These are phyloP conservation scores for Rutstroemia sp. DNA, from an alignment of 2,329 filamentous ascomycete species.

Conservation along the genomic window DNA sequence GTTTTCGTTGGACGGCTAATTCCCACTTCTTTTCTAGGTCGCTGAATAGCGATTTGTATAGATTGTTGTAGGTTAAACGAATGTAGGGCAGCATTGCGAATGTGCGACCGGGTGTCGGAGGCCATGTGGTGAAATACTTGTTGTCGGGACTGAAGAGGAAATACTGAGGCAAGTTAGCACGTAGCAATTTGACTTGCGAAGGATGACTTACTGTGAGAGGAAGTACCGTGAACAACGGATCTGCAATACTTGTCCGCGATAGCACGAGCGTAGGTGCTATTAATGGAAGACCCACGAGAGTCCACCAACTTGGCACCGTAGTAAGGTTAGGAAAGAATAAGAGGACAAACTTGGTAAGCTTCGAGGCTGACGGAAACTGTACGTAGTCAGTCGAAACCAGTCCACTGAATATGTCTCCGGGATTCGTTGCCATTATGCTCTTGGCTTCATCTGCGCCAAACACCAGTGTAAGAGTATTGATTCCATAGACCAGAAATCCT, in stretches of 20 bases:
- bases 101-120: conserved; percentile 57
- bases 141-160: conserved; percentile 18
- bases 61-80: conserved; percentile 53
- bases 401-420: not conserved
- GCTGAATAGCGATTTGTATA: conserved; percentile 38
- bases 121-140: conserved; percentile 23
- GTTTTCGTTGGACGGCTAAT: conserved; percentile 25
- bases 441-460: conserved; percentile 56
- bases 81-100: conserved; percentile 61
- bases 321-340: conserved; percentile 22
- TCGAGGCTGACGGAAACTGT: not conserved
- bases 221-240: conserved; percentile 33
- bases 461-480: conserved; percentile 55
- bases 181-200: not conserved
- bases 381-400: not conserved
- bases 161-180: conserved; percentile 20
- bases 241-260: conserved; percentile 57
- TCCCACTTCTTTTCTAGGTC: conserved; percentile 28
- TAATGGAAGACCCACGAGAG: conserved; percentile 50
- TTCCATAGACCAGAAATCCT: conserved; percentile 49
- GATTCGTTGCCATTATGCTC: conserved; percentile 10
- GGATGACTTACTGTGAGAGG: conserved; percentile 28
- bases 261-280: conserved; percentile 62
- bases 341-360: conserved; percentile 10
- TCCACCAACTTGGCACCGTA: conserved; percentile 12